A percentile compares a stretch with the other conserved stretches of the same genome.
These are phyloP conservation scores for Wickerhamomyces sp. DNA, from an alignment of 1,139 yeast genomes.

Conservation along the genomic window DNA sequence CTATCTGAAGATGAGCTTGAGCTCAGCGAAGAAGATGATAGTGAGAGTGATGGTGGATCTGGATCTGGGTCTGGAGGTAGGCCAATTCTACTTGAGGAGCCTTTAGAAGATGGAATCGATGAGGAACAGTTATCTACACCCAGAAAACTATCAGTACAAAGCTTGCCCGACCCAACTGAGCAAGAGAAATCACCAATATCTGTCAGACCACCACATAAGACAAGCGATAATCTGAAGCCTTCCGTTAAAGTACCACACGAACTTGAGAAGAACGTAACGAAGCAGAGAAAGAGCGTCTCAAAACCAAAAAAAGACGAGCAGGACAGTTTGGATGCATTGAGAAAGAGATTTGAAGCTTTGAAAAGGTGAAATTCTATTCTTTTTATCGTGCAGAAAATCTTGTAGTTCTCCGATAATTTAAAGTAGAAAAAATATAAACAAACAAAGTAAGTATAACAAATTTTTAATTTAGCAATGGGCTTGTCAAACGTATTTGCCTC, in stretches of 20 bases:
- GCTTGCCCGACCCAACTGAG: constrained; percentile 24
- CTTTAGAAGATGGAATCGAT: constrained; percentile 19
- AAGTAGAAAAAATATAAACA: not conserved
- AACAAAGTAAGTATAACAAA: not conserved
- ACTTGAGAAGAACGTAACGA: constrained; percentile 25
- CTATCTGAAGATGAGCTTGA: constrained; percentile 35
- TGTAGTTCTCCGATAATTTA: too few species aligned
- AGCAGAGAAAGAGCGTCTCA: constrained; percentile 20
- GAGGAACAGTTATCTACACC: constrained; percentile 20
- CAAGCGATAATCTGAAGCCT: constrained; percentile 42
- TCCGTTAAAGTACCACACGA: constrained; percentile 39
- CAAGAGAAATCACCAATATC: constrained; percentile 38
- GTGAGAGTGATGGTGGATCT: constrained; percentile 6
- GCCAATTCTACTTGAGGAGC: constrained; percentile 21
- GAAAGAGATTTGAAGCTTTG: constrained; percentile 52
- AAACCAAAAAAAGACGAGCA: constrained; percentile 20
- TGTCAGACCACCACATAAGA: constrained; percentile 41
- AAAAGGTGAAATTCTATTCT: constrained; percentile 26
- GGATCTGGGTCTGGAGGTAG: constrained; percentile 24
- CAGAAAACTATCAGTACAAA: constrained; percentile 28
- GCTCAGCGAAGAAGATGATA: constrained; percentile 24
- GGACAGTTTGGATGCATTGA: constrained; percentile 44
- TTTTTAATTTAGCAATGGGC: not conserved
- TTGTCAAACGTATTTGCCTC: constrained; percentile 36
- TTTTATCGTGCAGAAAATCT: too few species aligned